A percentile compares a stretch with the other conserved stretches of the same genome.
phyloP scores from a whole-genome alignment of 2,329 filamentous ascomycete species.

The Exutisphaerella laricina region DNA sequence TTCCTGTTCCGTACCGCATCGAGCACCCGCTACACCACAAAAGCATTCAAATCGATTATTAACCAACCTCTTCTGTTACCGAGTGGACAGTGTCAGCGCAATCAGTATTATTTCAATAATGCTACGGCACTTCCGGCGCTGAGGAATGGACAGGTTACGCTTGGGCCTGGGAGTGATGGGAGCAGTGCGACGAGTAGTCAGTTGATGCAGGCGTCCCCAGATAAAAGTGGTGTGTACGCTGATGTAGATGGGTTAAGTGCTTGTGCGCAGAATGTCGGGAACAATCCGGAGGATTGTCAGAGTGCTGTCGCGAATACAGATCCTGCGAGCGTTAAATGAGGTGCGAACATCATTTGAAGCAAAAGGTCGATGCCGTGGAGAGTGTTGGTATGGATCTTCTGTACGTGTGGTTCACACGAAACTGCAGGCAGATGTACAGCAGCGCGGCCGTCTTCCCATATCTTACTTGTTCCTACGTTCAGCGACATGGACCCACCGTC shows the following conservation, averaged over 20 bases:
- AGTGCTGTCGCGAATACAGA: slow-evolving; percentile 17
- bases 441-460: too few relatives aligned
- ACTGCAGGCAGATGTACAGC: too few relatives aligned
- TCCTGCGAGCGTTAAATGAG: too few relatives aligned
- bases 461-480: too few relatives aligned
- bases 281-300: slow-evolving; percentile 23
- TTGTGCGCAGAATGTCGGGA: slow-evolving; percentile 24
- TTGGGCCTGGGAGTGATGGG: slow-evolving; percentile 22
- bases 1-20: slow-evolving; percentile 14
- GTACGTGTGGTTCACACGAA: too few relatives aligned
- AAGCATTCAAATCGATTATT: slow-evolving; percentile 19
- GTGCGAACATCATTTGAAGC: too few relatives aligned
- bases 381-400: too few relatives aligned
- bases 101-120: slow-evolving; percentile 25
- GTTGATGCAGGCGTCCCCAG: slow-evolving; percentile 20
- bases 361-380: too few relatives aligned
- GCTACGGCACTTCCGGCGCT: slow-evolving; percentile 18
- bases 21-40: slow-evolving; percentile 9
- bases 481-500: too few relatives aligned
- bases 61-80: slow-evolving; percentile 20
- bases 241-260: slow-evolving; percentile 18
- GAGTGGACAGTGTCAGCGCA: slow-evolving; percentile 20
- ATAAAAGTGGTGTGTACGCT: slow-evolving; percentile 18
- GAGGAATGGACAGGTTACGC: slow-evolving; percentile 20
- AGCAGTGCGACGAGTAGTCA: slow-evolving; percentile 7